Percentiles rank a stretch among this genome's conserved stretches.
phyloP scores from a whole-genome alignment of 352 stramenopile species.

The Globisporangium rhizosaccharum region DNA sequence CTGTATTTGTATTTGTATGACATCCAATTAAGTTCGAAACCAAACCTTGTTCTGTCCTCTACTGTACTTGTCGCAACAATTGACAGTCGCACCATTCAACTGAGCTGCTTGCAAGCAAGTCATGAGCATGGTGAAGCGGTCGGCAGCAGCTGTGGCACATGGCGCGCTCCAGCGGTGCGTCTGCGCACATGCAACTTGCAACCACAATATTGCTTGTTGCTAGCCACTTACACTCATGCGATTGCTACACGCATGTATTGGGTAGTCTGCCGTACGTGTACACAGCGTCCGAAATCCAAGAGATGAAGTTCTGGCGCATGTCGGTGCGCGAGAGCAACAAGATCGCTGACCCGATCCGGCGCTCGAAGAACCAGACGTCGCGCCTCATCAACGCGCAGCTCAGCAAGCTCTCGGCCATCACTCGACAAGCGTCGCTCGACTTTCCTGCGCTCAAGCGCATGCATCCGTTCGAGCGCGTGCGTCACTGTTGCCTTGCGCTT shows the following conservation, averaged over 20 bases:
- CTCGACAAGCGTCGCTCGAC: constrained; percentile 58
- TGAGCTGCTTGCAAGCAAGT: background rate
- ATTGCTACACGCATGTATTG: background rate
- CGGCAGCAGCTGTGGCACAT: constrained; percentile 30
- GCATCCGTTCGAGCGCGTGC: constrained; percentile 77
- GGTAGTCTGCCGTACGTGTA: constrained; percentile 70
- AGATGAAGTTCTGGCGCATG: constrained; percentile 85
- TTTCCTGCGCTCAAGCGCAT: constrained; percentile 75
- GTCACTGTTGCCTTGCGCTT: constrained; percentile 3
- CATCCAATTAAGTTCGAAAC: background rate
- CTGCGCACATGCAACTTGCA: background rate
- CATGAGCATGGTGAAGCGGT: constrained; percentile 13
- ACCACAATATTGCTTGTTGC: background rate
- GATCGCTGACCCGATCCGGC: constrained; percentile 74
- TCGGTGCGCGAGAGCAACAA: constrained; percentile 68
- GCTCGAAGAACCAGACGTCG: constrained; percentile 76
- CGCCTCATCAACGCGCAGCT: constrained; percentile 80
- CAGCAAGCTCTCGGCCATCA: constrained; percentile 64
- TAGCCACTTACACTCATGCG: background rate
- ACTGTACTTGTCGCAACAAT: background rate
- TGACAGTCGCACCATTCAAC: background rate
- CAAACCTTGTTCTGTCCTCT: no score
- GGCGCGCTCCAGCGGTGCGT: constrained; percentile 64
- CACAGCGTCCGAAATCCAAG: constrained; percentile 76
- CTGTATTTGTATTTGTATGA: background rate